Conservation (phyloP, 176 grass and related monocot genomes). For the Aechmea fasciata region DNA sequence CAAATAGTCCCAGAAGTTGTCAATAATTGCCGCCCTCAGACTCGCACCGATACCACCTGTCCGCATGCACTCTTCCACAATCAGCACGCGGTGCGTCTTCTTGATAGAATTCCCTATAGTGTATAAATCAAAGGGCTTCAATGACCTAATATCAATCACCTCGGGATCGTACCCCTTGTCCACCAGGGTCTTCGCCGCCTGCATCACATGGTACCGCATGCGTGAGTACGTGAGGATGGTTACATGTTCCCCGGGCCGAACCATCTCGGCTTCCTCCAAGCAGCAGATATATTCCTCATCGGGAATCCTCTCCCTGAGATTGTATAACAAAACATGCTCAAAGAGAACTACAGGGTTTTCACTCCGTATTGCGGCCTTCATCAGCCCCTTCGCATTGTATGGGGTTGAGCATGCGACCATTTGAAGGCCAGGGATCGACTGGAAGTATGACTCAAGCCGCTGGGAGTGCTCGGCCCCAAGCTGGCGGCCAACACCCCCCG, state of each 20-base stretch:
- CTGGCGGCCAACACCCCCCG: constrained; percentile 78
- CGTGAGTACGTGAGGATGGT: constrained; percentile 79
- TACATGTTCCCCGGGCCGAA: constrained; percentile 64
- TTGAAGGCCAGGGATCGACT: constrained; percentile 85
- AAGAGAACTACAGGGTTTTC: constrained; percentile 83
- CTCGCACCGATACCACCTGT: constrained; percentile 80
- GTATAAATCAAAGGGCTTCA: constrained; percentile 82
- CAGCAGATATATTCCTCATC: constrained; percentile 70
- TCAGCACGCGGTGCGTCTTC: constrained; percentile 76
- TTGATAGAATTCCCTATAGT: constrained; percentile 63
- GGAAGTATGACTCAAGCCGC: constrained; percentile 84
- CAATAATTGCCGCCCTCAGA: constrained; percentile 60
- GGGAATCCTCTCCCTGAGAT: constrained; percentile 80
- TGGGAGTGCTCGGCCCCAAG: constrained; percentile 88
- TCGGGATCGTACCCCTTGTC: constrained; percentile 79
- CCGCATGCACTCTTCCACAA: constrained; percentile 94
- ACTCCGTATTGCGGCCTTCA: constrained; percentile 92
- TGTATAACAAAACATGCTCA: constrained; percentile 81
- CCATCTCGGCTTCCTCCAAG: constrained; percentile 85
- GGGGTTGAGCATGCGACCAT: constrained; percentile 96
- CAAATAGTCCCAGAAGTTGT: constrained; percentile 93
- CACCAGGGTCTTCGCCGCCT: constrained; percentile 68
- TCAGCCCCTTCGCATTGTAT: constrained; percentile 87
- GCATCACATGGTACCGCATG: constrained; percentile 93
- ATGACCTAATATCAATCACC: constrained; percentile 74